Percentiles rank a stretch among this genome's conserved stretches.
phyloP scores from a whole-genome alignment of 78 protist genomes.

The Dictyostelium intermedium region DNA sequence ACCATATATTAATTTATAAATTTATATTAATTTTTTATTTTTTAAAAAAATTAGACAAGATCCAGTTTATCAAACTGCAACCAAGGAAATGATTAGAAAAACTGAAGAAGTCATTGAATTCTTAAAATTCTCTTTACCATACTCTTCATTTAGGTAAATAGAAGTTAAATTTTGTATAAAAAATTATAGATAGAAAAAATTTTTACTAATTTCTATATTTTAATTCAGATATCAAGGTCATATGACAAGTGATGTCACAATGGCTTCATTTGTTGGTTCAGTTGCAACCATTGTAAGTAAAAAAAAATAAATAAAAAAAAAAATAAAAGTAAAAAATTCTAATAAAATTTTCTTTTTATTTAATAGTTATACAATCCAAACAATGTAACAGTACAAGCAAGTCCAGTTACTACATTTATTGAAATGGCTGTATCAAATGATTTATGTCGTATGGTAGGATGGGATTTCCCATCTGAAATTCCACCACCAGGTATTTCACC shows the following conservation, averaged over 20 bases:
- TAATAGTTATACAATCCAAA: conserved; percentile 45
- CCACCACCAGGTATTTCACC: too few relatives aligned
- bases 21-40: too few relatives aligned
- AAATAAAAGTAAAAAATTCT: not conserved
- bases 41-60: too few relatives aligned
- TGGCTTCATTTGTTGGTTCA: not conserved
- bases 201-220: too few relatives aligned
- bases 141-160: conserved; percentile 17
- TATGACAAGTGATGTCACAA: not conserved
- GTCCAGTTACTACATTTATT: conserved; percentile 38
- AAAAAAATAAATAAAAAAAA: too few relatives aligned
- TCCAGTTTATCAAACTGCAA: conserved; percentile 26
- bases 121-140: conserved; percentile 23
- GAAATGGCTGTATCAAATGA: conserved; percentile 49
- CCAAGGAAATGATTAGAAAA: conserved; percentile 16
- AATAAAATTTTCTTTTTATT: too few relatives aligned
- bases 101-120: not conserved
- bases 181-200: too few relatives aligned
- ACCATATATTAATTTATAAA: too few relatives aligned
- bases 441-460: conserved; percentile 56
- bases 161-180: too few relatives aligned
- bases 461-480: conserved; percentile 3
- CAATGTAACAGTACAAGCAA: conserved; percentile 55
- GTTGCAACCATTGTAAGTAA: conserved; percentile 18
- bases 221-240: conserved; percentile 61